phyloP scores from a whole-genome alignment of 2,329 filamentous ascomycete species.

The Aspergillus pseudoglaucus region DNA sequence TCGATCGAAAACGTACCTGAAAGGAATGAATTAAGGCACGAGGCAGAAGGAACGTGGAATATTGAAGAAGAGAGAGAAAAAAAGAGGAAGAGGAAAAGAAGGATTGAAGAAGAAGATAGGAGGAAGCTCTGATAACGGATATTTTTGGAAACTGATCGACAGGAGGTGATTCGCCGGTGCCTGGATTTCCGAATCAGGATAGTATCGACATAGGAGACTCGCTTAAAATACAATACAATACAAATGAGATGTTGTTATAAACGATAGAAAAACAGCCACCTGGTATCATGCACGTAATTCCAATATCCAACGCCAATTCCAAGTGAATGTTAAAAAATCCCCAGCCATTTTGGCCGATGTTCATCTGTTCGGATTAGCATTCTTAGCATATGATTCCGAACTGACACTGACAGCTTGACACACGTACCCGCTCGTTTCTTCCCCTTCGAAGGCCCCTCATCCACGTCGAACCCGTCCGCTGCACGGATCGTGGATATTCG shows the following conservation, averaged over 20 bases:
- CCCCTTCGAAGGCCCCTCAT: conserved; percentile 33
- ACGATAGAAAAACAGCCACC: too few relatives aligned
- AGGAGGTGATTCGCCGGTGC: not conserved
- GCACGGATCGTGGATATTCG: conserved; percentile 79
- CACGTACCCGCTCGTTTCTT: conserved; percentile 4
- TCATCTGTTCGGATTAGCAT: not conserved
- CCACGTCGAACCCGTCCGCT: conserved; percentile 50
- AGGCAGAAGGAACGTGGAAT: not conserved
- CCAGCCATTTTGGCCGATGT: not conserved
- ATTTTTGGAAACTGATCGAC: not conserved
- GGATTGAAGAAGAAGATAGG: not conserved
- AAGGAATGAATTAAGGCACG: not conserved
- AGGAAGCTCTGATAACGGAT: not conserved
- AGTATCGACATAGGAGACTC: not conserved
- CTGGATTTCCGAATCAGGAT: not conserved
- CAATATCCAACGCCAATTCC: too few relatives aligned
- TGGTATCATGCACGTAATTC: too few relatives aligned
- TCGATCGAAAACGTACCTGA: not conserved
- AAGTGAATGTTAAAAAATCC: not conserved
- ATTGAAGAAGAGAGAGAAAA: not conserved
- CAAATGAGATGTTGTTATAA: not conserved
- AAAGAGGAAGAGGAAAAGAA: not conserved
- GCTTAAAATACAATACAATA: not conserved
- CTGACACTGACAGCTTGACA: not conserved
- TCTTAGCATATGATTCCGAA: not conserved